A percentile compares a stretch with the other conserved stretches of the same genome.
phyloP scores from a whole-genome alignment of 306 rosid species.

The Acacia melanoxylon region DNA sequence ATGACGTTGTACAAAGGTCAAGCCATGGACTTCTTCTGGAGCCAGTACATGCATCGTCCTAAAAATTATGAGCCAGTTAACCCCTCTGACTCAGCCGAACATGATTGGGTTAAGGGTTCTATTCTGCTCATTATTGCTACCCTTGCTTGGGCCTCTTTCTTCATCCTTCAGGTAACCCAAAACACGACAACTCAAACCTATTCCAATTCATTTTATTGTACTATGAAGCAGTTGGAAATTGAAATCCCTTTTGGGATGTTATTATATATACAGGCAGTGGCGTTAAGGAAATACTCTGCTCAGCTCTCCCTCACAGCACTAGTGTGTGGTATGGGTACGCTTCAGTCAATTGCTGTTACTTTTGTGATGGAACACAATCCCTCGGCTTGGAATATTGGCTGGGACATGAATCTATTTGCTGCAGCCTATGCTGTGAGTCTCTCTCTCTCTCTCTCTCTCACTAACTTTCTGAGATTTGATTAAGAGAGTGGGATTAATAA shows the following conservation, averaged over 20 bases:
- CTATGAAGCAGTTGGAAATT: not conserved
- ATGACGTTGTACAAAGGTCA: slow-evolving; percentile 91
- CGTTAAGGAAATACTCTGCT: slow-evolving; percentile 75
- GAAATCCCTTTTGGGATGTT: not conserved
- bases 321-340: slow-evolving; percentile 79
- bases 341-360: slow-evolving; percentile 80
- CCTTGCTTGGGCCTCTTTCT: slow-evolving; percentile 93
- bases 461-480: not conserved
- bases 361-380: slow-evolving; percentile 64
- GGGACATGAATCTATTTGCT: slow-evolving; percentile 86
- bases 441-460: not conserved
- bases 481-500: not conserved
- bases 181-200: not conserved
- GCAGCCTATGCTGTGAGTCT: slow-evolving; percentile 85
- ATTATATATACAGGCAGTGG: slow-evolving; percentile 48
- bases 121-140: slow-evolving; percentile 80
- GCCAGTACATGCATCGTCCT: slow-evolving; percentile 48
- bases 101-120: slow-evolving; percentile 84
- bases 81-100: slow-evolving; percentile 37
- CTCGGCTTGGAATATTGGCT: slow-evolving; percentile 83
- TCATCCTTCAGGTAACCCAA: slow-evolving; percentile 67
- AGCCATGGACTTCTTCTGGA: slow-evolving; percentile 55
- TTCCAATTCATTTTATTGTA: not conserved
- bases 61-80: slow-evolving; percentile 31
- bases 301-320: slow-evolving; percentile 85